Evolutionary conservation across 2,329 filamentous ascomycete genomes (phyloP).

Genomic region (Colletotrichum scovillei): DNA sequence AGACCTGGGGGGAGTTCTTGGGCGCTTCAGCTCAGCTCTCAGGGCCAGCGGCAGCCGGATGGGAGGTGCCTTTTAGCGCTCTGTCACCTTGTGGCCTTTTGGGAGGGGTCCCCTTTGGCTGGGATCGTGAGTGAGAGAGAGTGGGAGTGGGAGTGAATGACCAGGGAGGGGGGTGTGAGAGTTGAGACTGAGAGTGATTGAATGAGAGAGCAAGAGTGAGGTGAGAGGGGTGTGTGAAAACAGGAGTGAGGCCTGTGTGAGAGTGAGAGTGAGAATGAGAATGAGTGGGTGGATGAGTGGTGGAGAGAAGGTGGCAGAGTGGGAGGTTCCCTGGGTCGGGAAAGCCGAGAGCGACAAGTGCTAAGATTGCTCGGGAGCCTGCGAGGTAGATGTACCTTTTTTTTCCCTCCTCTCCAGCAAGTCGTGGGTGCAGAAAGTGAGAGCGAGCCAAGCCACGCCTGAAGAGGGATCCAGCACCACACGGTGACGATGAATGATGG

Average conservation of each 20-base stretch:
- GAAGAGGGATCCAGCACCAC: neutral
- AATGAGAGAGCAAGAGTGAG: neutral
- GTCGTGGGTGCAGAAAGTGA: neutral
- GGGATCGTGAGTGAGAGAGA: neutral
- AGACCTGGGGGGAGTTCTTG: neutral
- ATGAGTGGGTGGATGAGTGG: neutral
- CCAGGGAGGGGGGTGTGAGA: neutral
- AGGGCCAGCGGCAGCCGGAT: neutral
- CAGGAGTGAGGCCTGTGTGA: neutral
- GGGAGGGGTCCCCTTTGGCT: neutral
- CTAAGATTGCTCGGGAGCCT: neutral
- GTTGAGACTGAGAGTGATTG: neutral
- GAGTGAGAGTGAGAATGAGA: neutral
- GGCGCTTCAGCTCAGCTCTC: neutral
- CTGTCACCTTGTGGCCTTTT: neutral
- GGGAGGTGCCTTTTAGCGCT: slow-evolving; percentile 5
- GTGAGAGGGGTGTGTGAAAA: neutral
- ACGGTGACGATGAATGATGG: neutral
- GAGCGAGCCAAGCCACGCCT: slow-evolving; percentile 2
- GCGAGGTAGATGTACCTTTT: neutral
- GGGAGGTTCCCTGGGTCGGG: slow-evolving; percentile 21
- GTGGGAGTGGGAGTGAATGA: neutral
- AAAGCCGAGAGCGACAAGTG: slow-evolving; percentile 27
- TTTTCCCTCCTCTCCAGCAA: neutral
- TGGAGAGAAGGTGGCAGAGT: neutral